Evolutionary conservation across 2,329 filamentous ascomycete genomes (phyloP), one percentile per base, ranked within the genome.

Genomic region (Cadophora malorum): DNA sequence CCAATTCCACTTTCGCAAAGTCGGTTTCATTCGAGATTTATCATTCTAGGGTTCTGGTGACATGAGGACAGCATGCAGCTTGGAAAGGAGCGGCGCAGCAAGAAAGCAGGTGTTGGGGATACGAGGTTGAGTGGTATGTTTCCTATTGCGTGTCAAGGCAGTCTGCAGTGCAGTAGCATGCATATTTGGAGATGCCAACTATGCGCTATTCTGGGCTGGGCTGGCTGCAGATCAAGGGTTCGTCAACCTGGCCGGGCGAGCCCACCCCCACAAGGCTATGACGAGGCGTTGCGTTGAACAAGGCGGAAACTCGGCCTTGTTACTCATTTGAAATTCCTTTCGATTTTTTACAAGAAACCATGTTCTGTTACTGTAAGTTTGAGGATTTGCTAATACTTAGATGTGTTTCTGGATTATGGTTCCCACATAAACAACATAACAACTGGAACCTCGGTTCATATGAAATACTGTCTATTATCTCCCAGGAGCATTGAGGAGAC

Each of bases 161-260:
- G 45, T 59, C 35, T 38, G 35, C 35, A 38, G 35, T 14, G 55
- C 9, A 21, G 21, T 38, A 38, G 56, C 58, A 47, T 60, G 67
- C 69, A 69, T 67, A 69, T 71, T 56, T 72, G 55, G 59, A 66
- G 62, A 56, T 67, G 52, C 67, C 64, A 65, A 50, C 35, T 50
- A 60, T n/a, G 25, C 49, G 41, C 63, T 66, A 64, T 45, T 38
- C 35, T 38, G 35, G 35, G 47, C 31, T 33, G 21, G 55, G 47
- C 31, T 33, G 21, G 55, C 38, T 31, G 19, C 61, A 49, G 10
- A 66, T 60, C 65, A 65, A 61, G 49, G 50, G 61, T 38, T n/a
- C 28, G 19, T 59, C 33, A 19, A 38, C 47, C 35, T 5, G 16
- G 41, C 41, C 41, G 28, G 28, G 28, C 41, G 1, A 38, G 35